Evolutionary conservation across 192 early-diverging fungal species (phyloP), one percentile per base, ranked within the genome.

Genomic region (Chytriomyces confervae): DNA sequence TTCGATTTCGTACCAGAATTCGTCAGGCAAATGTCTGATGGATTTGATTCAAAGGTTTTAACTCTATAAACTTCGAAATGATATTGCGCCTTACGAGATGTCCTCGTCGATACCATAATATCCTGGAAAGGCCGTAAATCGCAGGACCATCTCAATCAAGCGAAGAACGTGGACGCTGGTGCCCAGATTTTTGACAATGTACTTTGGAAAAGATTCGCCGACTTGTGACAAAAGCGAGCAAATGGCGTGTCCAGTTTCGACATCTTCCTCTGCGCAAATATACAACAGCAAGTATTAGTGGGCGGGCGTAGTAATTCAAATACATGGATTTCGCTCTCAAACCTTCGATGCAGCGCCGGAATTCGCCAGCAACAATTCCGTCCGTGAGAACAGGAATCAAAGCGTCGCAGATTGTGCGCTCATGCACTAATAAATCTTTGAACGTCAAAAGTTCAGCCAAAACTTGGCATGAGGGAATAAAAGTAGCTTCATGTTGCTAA

Each of bases 71-170:
- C 23, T 61, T 61, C 5, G 64, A 27, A 43, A 65, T 1, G 67
- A 50, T 29, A 6, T 18, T 13, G 18, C n/a, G 18, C 11, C 69
- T 72, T 53, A 85, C 83, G 83, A 79, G 9, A 86, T 13, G 27
- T 82, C 81, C 69, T 86, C 81, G 29, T 86, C 85, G 23, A 79
- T 77, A 1, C 69, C 76, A 50, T 78, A 84, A 72, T 79, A 82
- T 49, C 85, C 85, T 3, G 68, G 69, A 61, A 83, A 86, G 13
- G 48, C 81, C 8, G 85, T 84, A 53, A 62, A 81, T 1, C 71
- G 72, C 53, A 86, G 66, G 6, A 86, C 51, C 83, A 84, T 84
- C 50, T 83, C 77, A 74, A 84, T 44, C 61, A 76, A 79, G 8
- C 36, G 62, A 29, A 72, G 50, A 7, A 83, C 50, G 5, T 80